These are phyloP conservation scores for Penicillium italicum DNA, from an alignment of 2,329 filamentous ascomycete genomes.

Conservation along the genomic window DNA sequence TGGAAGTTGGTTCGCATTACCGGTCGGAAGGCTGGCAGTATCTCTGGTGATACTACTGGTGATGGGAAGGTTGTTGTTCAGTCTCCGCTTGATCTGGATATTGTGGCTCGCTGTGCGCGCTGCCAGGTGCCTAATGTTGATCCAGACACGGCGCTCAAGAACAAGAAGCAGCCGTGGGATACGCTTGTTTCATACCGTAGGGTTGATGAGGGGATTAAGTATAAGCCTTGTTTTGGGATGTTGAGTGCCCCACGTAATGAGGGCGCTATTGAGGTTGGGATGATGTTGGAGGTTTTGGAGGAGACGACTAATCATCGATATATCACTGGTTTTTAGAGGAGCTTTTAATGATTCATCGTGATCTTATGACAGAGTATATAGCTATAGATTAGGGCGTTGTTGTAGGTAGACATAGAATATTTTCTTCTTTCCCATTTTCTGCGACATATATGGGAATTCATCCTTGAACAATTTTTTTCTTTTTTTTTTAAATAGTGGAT, in stretches of 20 bases:
- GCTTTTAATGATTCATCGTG: background rate
- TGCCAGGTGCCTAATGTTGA: constrained; percentile 65
- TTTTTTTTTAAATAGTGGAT: background rate
- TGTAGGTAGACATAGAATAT: background rate
- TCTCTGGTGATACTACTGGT: background rate
- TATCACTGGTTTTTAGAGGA: constrained; percentile 38
- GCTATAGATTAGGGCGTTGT: background rate
- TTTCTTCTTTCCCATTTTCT: background rate
- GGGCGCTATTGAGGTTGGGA: constrained; percentile 55
- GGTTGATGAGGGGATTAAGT: constrained; percentile 59
- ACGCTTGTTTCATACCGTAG: constrained; percentile 58
- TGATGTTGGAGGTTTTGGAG: constrained; percentile 56
- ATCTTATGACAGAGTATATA: background rate
- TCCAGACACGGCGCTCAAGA: constrained; percentile 57
- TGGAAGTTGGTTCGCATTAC: constrained; percentile 56
- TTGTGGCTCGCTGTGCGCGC: constrained; percentile 57
- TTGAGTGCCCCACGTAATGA: constrained; percentile 57
- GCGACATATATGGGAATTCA: background rate
- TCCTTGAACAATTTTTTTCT: too few species aligned
- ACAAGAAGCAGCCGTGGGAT: constrained; percentile 60
- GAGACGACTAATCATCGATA: constrained; percentile 58
- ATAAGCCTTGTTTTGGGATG: constrained; percentile 67
- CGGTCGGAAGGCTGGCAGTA: background rate
- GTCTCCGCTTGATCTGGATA: constrained; percentile 49
- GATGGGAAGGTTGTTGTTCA: background rate